These are phyloP conservation scores for Epichloe uncinata DNA, from an alignment of 2,329 filamentous ascomycete genomes.

Conservation along the genomic window DNA sequence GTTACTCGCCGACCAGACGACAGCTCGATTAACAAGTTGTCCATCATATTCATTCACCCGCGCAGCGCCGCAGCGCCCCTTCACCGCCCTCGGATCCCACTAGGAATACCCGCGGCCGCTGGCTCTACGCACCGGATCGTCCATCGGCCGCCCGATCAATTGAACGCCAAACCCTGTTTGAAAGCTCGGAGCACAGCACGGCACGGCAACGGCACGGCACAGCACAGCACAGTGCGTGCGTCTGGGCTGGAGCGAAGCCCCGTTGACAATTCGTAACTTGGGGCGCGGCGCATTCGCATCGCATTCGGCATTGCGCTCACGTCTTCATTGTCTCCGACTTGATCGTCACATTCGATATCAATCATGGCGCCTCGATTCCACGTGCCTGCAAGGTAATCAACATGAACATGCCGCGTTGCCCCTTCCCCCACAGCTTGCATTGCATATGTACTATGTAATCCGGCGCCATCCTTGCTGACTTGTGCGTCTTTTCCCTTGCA, in stretches of 20 bases:
- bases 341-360: background rate
- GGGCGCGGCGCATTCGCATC: background rate
- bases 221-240: background rate
- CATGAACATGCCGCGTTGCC: background rate
- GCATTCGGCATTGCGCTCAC: background rate
- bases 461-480: background rate
- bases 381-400: conserved; percentile 6
- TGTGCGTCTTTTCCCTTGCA: conserved; percentile 16
- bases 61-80: background rate
- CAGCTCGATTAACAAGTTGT: background rate
- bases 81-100: conserved; percentile 1
- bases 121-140: background rate
- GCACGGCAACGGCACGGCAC: too few relatives aligned
- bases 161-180: background rate
- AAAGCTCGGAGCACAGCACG: background rate
- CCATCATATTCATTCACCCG: too few relatives aligned
- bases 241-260: background rate
- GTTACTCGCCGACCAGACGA: background rate
- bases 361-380: conserved; percentile 8
- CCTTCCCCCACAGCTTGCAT: background rate
- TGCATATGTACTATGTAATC: background rate
- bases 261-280: background rate
- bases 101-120: background rate
- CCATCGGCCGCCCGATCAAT: background rate
- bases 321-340: background rate